phyloP scores from a whole-genome alignment of 208 protist species.

The Leishmania amazonensis region DNA sequence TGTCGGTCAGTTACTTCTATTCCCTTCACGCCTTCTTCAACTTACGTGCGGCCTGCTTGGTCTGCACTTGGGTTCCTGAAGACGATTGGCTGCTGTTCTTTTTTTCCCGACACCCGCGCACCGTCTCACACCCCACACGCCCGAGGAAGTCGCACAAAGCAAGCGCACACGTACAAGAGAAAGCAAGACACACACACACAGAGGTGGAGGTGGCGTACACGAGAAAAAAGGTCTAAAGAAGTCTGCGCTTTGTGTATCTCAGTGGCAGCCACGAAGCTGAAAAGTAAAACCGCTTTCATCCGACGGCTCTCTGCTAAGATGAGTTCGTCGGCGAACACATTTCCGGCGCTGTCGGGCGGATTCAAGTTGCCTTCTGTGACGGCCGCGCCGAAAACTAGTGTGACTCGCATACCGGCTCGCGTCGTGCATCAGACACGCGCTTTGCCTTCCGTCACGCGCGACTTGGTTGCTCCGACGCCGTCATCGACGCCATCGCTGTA shows the following conservation, averaged over 20 bases:
- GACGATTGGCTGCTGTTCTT: slow-evolving; percentile 8
- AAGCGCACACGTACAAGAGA: background rate
- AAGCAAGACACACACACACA: background rate
- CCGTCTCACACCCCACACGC: background rate
- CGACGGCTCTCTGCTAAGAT: slow-evolving; percentile 31
- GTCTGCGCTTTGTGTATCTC: background rate
- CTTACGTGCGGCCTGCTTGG: background rate
- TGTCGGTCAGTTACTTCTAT: background rate
- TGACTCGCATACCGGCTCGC: slow-evolving; percentile 6
- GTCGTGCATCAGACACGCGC: slow-evolving; percentile 28
- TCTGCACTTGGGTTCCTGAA: background rate
- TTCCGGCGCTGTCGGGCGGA: slow-evolving; percentile 1
- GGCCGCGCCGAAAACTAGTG: background rate
- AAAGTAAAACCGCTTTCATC: slow-evolving; percentile 28
- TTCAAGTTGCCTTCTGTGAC: slow-evolving; percentile 17
- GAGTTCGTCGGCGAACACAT: slow-evolving; percentile 23
- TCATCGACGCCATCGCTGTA: slow-evolving; percentile 42
- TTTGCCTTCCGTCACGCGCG: slow-evolving; percentile 19
- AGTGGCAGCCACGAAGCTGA: slow-evolving; percentile 3
- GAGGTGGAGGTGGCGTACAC: background rate
- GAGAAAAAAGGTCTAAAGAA: background rate
- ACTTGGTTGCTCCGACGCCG: slow-evolving; percentile 12
- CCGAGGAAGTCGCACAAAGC: too few relatives aligned
- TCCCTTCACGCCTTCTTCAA: background rate
- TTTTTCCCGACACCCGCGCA: slow-evolving; percentile 12